Conservation (phyloP, 768 basidiomycete species). For the Lactarius akahatsu region DNA sequence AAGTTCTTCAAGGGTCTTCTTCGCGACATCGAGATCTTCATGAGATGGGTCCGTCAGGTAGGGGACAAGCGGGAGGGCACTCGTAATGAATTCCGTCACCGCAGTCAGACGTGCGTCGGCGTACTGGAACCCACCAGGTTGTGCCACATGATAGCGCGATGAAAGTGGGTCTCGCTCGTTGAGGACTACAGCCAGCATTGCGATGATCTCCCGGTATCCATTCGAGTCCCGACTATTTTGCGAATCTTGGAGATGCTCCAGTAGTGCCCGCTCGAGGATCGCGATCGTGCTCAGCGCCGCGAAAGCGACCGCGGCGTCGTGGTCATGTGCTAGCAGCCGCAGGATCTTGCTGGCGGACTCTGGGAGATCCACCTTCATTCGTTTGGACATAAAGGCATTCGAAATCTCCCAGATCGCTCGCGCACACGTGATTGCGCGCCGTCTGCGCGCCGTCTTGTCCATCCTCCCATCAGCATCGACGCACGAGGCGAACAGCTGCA, state of each 20-base stretch:
- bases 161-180: neutral
- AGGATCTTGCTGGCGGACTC: neutral
- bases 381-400: constrained; percentile 5
- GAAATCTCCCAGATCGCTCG: constrained; percentile 18
- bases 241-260: neutral
- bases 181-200: neutral
- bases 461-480: constrained; percentile 9
- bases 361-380: neutral
- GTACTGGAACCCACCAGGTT: neutral
- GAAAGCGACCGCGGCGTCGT: constrained; percentile 12
- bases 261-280: neutral
- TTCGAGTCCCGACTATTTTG: neutral
- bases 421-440: constrained; percentile 18
- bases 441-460: constrained; percentile 14
- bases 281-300: constrained; percentile 8
- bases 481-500: constrained; percentile 9
- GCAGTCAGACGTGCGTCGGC: constrained; percentile 8
- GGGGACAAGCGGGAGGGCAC: constrained; percentile 1
- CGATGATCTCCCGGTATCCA: neutral
- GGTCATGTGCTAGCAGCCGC: constrained; percentile 2
- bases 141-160: neutral
- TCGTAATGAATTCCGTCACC: constrained; percentile 4
- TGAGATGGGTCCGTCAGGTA: neutral
- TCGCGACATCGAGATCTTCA: constrained; percentile 10
- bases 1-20: constrained; percentile 4